A percentile compares a stretch with the other conserved stretches of the same genome.
Conservation (phyloP, 2,329 filamentous ascomycete species). For the Venturia aucupariae region DNA sequence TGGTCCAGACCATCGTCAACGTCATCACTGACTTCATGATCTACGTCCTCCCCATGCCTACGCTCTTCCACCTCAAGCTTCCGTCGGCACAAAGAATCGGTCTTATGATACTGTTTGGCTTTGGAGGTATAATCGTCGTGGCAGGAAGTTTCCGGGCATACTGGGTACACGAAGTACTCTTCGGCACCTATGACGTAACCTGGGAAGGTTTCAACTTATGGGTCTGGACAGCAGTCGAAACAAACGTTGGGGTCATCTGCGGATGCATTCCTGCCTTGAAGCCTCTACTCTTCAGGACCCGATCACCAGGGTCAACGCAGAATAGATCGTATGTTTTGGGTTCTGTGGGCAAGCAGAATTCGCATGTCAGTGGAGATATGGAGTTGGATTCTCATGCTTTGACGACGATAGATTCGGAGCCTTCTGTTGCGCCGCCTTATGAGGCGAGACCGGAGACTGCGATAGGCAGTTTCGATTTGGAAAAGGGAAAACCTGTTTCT, state of each 20-base stretch:
- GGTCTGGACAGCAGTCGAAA: conserved; percentile 15
- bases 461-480: conserved; percentile 1
- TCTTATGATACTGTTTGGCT: conserved; percentile 14
- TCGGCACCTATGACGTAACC: conserved; percentile 14
- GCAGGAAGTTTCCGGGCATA: conserved; percentile 12
- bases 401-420: conserved; percentile 11
- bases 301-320: conserved; percentile 21
- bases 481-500: conserved; percentile 6
- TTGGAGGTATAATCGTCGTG: conserved; percentile 13
- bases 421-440: neutral
- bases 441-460: conserved; percentile 1
- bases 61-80: conserved; percentile 13
- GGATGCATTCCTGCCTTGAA: conserved; percentile 14
- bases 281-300: conserved; percentile 23
- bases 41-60: conserved; percentile 13
- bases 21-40: conserved; percentile 13
- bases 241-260: conserved; percentile 14
- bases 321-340: conserved; percentile 19
- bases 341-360: conserved; percentile 21
- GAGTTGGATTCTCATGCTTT: conserved; percentile 14
- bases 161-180: conserved; percentile 12
- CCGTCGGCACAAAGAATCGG: conserved; percentile 11
- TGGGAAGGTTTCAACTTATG: conserved; percentile 14
- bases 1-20: conserved; percentile 11
- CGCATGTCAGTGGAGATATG: conserved; percentile 12